A percentile compares a stretch with the other conserved stretches of the same genome.
Conservation (phyloP, 2,329 filamentous ascomycete species). For the Bisporella sp. region DNA sequence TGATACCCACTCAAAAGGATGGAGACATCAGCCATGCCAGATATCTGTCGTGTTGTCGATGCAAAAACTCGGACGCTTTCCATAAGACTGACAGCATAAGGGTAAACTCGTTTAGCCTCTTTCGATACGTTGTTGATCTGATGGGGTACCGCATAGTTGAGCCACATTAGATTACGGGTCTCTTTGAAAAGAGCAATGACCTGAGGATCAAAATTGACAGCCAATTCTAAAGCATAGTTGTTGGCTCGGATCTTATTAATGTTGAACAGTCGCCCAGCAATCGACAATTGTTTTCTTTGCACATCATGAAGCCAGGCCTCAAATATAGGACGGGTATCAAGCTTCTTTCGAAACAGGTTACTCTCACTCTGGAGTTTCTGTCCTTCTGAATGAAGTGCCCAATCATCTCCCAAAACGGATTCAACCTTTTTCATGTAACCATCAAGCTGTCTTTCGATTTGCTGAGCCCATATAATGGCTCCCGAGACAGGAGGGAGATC, state of each 20-base stretch:
- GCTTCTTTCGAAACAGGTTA: conserved; percentile 89
- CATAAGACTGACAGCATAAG: conserved; percentile 96
- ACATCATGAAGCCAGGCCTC: conserved; percentile 94
- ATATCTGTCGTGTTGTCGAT: conserved; percentile 79
- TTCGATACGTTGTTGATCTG: conserved; percentile 93
- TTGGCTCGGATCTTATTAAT: conserved; percentile 85
- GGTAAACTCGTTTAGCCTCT: conserved; percentile 97
- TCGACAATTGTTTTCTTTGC: conserved; percentile 79
- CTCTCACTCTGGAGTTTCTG: conserved; percentile 91
- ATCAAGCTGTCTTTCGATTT: conserved; percentile 93
- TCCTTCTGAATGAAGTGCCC: conserved; percentile 89
- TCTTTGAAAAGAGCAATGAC: conserved; percentile 98
- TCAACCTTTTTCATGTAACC: conserved; percentile 99
- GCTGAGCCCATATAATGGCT: conserved; percentile 93
- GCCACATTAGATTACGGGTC: conserved; percentile 91
- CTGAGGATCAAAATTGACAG: conserved; percentile 94
- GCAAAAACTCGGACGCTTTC: conserved; percentile 93
- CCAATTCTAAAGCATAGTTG: conserved; percentile 80
- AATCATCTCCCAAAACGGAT: conserved; percentile 89
- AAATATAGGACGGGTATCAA: conserved; percentile 89
- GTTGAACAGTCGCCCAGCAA: conserved; percentile 85
- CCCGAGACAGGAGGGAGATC: conserved; percentile 94
- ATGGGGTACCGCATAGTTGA: conserved; percentile 90
- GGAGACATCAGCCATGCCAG: conserved; percentile 79
- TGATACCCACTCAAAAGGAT: conserved; percentile 85